A percentile compares a stretch with the other conserved stretches of the same genome.
phyloP scores from a whole-genome alignment of 768 basidiomycete species.

The Kwoniella newhampshirensis region DNA sequence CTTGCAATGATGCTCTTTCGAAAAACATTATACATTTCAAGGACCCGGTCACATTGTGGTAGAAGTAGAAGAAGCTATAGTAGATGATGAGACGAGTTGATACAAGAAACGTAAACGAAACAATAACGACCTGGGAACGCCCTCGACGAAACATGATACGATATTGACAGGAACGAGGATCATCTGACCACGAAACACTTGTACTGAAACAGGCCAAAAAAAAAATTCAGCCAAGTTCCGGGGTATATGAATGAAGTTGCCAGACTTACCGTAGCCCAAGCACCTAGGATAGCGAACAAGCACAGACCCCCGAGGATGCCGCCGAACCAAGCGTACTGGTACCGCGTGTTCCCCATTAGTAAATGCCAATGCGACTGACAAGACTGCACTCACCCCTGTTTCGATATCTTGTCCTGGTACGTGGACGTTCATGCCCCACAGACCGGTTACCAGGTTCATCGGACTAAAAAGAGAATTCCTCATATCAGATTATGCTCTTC shows the following conservation, averaged over 20 bases:
- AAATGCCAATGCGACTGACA: neutral
- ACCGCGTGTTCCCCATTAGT: neutral
- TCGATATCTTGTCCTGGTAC: slow-evolving; percentile 66
- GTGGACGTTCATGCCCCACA: slow-evolving; percentile 99
- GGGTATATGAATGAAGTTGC: neutral
- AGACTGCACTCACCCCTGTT: slow-evolving; percentile 44
- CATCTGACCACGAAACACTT: slow-evolving; percentile 24
- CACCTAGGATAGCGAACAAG: slow-evolving; percentile 75
- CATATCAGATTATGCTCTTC: too few species aligned
- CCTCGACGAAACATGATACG: too few species aligned
- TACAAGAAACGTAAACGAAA: too few species aligned
- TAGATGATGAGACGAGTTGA: too few species aligned
- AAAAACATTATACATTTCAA: too few species aligned
- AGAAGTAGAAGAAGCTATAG: too few species aligned
- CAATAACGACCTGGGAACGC: too few species aligned
- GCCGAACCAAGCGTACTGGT: slow-evolving; percentile 74
- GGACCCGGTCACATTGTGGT: too few species aligned
- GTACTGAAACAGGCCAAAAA: slow-evolving; percentile 4
- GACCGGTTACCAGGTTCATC: slow-evolving; percentile 84
- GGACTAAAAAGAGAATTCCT: too few species aligned
- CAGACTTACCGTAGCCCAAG: slow-evolving; percentile 50
- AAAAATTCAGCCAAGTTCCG: neutral
- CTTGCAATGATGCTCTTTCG: too few species aligned
- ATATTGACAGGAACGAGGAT: too few species aligned
- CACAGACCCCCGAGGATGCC: slow-evolving; percentile 78